Base-by-base conservation (phyloP, 352 stramenopile genomes). In the Phytophthora vignae region DNA sequence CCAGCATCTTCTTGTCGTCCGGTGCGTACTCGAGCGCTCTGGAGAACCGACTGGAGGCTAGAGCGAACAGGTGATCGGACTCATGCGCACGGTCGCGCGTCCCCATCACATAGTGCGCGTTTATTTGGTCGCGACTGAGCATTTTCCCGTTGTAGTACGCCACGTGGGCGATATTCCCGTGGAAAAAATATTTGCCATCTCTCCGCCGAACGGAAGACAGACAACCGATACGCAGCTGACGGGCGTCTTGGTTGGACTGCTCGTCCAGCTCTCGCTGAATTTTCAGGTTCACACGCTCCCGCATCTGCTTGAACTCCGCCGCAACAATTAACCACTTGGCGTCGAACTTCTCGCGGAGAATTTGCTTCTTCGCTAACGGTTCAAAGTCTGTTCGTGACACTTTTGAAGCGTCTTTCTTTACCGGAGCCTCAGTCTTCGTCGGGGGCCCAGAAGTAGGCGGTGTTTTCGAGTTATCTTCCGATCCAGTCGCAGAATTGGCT, bases 151-250 rank as follows among this genome's bases (percentile, higher is more conserved):
- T 88, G 78, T 96, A 98, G 58, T 93, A 95, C 11, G 89, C 90
- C 7, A 98, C 87, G 56, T 97, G 91, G 17, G 89, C 88, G 27
- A 97, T 84, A 12, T 71, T 65, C 3, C 93, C 93, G 17, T 92
- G 79, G 67, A 97, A 97, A 71, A 94, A 97, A 57, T 93, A 83
- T 40, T 95, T 96, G 12, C 88, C 88, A 48, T 96, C 85, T 31
- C 71, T 77, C 4, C 83, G 84, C 8, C 79, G 77, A 7, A 80
- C 77, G 1, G 83, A 87, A 8, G 84, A 93, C 17, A 93, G 59
- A 31, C 84, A 93, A 0, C 91, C 93, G 21, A 98, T 92, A 6
- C 90, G 81, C 5, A 96, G 71, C 55, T 91, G 78, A 0, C 85
- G 81, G 7, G 65, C 60, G 29, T 90, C 78, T 53, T 91, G 76